A percentile compares a stretch with the other conserved stretches of the same genome.
These are phyloP conservation scores for Camellia japonica DNA, from an alignment of 148 eudicot species.

Conservation along the genomic window DNA sequence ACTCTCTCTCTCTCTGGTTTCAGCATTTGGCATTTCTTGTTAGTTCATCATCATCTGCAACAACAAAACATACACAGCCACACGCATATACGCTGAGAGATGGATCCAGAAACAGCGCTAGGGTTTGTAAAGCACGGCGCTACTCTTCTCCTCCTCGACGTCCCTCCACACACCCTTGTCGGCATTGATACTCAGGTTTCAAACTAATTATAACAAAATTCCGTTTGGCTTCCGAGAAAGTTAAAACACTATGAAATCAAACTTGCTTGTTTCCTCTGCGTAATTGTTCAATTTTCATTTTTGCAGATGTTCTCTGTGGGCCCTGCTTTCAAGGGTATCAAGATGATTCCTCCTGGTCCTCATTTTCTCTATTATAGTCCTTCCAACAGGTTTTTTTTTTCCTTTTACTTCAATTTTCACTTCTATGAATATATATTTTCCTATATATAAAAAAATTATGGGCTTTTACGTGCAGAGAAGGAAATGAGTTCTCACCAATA, in stretches of 20 bases:
- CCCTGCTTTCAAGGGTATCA: conserved; percentile 81
- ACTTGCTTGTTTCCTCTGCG: background rate
- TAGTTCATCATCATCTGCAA: background rate
- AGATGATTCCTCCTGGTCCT: conserved; percentile 96
- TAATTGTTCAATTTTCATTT: conserved; percentile 1
- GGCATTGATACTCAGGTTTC: conserved; percentile 89
- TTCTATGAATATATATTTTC: background rate
- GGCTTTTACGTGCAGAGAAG: conserved; percentile 54
- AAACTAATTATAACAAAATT: background rate
- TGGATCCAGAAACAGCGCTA: conserved; percentile 71
- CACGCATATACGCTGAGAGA: conserved; percentile 9
- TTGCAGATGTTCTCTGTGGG: conserved; percentile 78
- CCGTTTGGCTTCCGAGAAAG: background rate
- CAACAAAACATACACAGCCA: background rate
- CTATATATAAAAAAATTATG: too few relatives aligned
- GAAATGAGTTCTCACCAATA: conserved; percentile 81
- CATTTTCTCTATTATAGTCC: conserved; percentile 83
- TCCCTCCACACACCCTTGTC: conserved; percentile 76
- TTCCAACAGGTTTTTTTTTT: conserved; percentile 43
- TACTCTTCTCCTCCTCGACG: conserved; percentile 71
- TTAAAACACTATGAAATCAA: background rate
- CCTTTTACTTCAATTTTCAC: background rate
- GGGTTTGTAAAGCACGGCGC: conserved; percentile 69
- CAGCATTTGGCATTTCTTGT: background rate
- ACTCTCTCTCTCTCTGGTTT: too few relatives aligned